These are phyloP conservation scores for Kodamaea kakaduensis DNA, from an alignment of 805 yeast species.

Conservation along the genomic window DNA sequence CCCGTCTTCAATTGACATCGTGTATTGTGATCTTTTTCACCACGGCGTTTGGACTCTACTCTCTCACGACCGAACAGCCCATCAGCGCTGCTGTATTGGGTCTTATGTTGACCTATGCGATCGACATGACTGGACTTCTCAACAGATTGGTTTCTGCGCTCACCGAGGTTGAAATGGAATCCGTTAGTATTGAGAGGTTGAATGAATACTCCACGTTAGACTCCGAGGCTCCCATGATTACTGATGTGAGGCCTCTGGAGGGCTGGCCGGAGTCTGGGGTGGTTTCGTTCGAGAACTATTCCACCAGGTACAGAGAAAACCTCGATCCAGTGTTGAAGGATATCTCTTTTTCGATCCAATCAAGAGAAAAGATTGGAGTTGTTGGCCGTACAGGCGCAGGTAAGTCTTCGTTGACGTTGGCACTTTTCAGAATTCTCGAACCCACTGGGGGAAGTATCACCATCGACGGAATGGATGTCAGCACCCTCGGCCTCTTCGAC, in stretches of 20 bases:
- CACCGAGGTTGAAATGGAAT: conserved; percentile 60
- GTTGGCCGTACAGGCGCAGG: conserved; percentile 83
- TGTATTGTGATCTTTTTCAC: conserved; percentile 50
- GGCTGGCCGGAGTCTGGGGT: conserved; percentile 80
- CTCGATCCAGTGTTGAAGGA: conserved; percentile 74
- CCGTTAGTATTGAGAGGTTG: conserved; percentile 66
- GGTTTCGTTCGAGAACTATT: conserved; percentile 64
- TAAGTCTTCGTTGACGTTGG: conserved; percentile 78
- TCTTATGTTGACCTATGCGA: conserved; percentile 58
- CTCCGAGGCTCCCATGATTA: conserved; percentile 44
- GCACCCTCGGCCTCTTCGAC: conserved; percentile 68
- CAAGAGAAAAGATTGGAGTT: conserved; percentile 85
- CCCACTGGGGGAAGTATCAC: conserved; percentile 61
- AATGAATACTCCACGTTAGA: conserved; percentile 50
- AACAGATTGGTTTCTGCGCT: conserved; percentile 55
- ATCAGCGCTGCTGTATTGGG: conserved; percentile 60
- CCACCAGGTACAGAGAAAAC: conserved; percentile 78
- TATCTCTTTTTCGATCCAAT: conserved; percentile 57
- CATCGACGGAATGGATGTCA: conserved; percentile 68
- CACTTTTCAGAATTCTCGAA: conserved; percentile 82
- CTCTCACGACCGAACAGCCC: conserved; percentile 37
- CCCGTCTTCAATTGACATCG: conserved; percentile 59
- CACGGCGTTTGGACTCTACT: conserved; percentile 42
- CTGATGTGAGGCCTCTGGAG: conserved; percentile 34
- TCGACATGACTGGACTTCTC: conserved; percentile 51